These are phyloP conservation scores for Peterozyma xylosa DNA, from an alignment of 805 yeast species.

Conservation along the genomic window DNA sequence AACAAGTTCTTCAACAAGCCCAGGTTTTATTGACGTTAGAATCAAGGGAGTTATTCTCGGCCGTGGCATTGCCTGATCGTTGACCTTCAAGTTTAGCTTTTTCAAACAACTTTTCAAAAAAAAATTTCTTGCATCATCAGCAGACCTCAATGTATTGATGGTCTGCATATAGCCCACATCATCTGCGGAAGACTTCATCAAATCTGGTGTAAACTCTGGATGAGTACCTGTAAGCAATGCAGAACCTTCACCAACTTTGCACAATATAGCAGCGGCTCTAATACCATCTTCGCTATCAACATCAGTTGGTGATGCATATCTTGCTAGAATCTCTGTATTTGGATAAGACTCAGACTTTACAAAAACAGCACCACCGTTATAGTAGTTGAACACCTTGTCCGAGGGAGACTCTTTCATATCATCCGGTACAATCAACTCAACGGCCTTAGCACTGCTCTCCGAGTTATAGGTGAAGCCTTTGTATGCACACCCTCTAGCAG, in stretches of 20 bases:
- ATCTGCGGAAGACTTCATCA: slow-evolving; percentile 26
- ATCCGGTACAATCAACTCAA: slow-evolving; percentile 26
- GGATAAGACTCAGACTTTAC: slow-evolving; percentile 58
- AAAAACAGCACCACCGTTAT: slow-evolving; percentile 89
- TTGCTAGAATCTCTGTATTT: slow-evolving; percentile 67
- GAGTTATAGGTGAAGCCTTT: slow-evolving; percentile 75
- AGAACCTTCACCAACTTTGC: slow-evolving; percentile 65
- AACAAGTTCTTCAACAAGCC: slow-evolving; percentile 24
- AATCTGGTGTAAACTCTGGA: slow-evolving; percentile 70
- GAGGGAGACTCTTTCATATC: slow-evolving; percentile 23
- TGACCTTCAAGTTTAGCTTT: slow-evolving; percentile 66
- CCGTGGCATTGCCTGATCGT: slow-evolving; percentile 34
- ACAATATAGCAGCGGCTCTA: slow-evolving; percentile 66
- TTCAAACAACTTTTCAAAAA: slow-evolving; percentile 52
- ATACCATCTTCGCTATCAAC: slow-evolving; percentile 30
- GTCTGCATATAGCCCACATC: slow-evolving; percentile 25
- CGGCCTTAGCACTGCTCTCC: slow-evolving; percentile 69
- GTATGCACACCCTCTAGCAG: slow-evolving; percentile 72
- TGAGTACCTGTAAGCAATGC: slow-evolving; percentile 81
- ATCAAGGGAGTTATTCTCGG: slow-evolving; percentile 69
- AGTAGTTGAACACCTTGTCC: slow-evolving; percentile 37
- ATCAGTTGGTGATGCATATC: slow-evolving; percentile 49
- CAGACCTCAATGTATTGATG: slow-evolving; percentile 29
- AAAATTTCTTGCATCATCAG: slow-evolving; percentile 39
- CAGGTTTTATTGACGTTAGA: slow-evolving; percentile 34